Evolutionary conservation across 1,139 yeast genomes (phyloP), one percentile per base, ranked within the genome.

Genomic region (Blastobotrys buckinghamii): DNA sequence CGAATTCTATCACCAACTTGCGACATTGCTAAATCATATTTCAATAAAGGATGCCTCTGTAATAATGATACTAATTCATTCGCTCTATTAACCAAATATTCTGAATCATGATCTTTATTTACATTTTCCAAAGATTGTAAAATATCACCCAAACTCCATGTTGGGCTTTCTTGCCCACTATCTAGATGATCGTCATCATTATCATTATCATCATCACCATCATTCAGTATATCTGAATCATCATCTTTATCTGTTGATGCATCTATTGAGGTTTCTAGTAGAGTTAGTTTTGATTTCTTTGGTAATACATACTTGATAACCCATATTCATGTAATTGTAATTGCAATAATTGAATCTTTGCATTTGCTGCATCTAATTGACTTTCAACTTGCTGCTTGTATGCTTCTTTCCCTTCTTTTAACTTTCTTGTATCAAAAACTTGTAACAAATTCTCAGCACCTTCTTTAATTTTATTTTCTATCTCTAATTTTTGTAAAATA

Each of bases 21-120:
- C 26, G 79, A 73, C 47, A 87, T 66, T 2, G 78, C 81, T 30
- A 88, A 69, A 51, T 88, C 95, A 44, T 77, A 71, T 59, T 82
- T 78, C 40, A 89, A 70, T 20, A 73, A 71, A 0, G 94, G 88
- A 57, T 83, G 72, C 29, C 74, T 68, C 38, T 71, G 74, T n/a
- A 88, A 67, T 15, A 87, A 59, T 1, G 67, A 60, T 0, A 83
- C 82, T 38, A 88, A 68, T 39, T 76, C 82, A 60, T 87, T 85
- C 1, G 90, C 81, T 50, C 76, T 76, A 20, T 75, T 67, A 1
- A 84, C 73, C 9, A 83, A 68, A 44, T 68, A 70, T 42, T 74
- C 76, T 6, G 78, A 73, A 17, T 77, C 75, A 39, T 65, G 63
- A 20, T 44, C 42, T n/a, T 10, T 16, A 16, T 71, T 70, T 4